Evolutionary conservation across 2,329 filamentous ascomycete species (phyloP).

Genomic region (Colletotrichum chlorophyti): DNA sequence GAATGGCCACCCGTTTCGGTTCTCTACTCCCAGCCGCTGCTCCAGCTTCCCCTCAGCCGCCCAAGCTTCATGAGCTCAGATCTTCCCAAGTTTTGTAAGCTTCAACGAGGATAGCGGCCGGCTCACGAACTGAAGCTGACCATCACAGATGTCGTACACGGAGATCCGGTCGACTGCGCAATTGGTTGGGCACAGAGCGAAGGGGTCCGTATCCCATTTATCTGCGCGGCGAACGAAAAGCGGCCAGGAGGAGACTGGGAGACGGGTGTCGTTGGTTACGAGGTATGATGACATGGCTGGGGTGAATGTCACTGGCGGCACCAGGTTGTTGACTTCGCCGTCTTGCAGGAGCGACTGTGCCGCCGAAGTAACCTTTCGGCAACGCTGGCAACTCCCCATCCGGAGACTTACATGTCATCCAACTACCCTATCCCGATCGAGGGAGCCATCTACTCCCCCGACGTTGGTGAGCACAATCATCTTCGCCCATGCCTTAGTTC

Average conservation of each 20-base stretch:
- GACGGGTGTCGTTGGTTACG: slow-evolving; percentile 56
- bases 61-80: slow-evolving; percentile 30
- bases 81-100: slow-evolving; percentile 26
- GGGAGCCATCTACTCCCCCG: slow-evolving; percentile 73
- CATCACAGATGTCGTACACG: slow-evolving; percentile 32
- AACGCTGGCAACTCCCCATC: slow-evolving; percentile 67
- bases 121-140: neutral
- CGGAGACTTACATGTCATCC: slow-evolving; percentile 47
- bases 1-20: slow-evolving; percentile 65
- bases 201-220: slow-evolving; percentile 62
- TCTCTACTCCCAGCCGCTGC: slow-evolving; percentile 59
- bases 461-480: slow-evolving; percentile 59
- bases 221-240: slow-evolving; percentile 79
- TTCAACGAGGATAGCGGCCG: too few species aligned
- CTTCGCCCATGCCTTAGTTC: neutral
- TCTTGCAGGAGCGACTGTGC: slow-evolving; percentile 70
- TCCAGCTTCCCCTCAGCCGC: slow-evolving; percentile 51
- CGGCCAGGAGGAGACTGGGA: slow-evolving; percentile 84
- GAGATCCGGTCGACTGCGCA: slow-evolving; percentile 12
- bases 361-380: slow-evolving; percentile 77
- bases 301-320: neutral
- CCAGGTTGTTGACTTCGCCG: neutral
- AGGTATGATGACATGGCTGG: slow-evolving; percentile 31
- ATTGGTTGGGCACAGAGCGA: slow-evolving; percentile 25
- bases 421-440: slow-evolving; percentile 77